Base-by-base conservation (phyloP, 257 asterid species). In the Fraxinus pennsylvanica region DNA sequence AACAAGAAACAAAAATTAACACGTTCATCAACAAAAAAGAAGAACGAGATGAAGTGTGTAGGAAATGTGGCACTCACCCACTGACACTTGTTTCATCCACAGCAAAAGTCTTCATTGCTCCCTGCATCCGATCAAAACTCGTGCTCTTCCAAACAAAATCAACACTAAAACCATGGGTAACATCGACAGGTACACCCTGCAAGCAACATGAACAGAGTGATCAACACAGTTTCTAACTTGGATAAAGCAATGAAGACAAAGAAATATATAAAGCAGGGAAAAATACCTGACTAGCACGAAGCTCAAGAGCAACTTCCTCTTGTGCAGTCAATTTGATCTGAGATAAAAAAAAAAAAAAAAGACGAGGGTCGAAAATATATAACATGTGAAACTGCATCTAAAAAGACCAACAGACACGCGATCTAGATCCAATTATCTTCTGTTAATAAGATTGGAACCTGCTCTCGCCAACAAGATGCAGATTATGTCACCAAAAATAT, bases 141-240 rank as follows among this genome's bases (percentile, higher is more conserved):
- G 99, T 96, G 89, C 98, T 96, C 87, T 96, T 96, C 99, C 99
- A 96, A 25, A 93, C 99, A 89, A 96, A 96, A 76, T 96, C 99
- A 59, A 96, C 98, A 25, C 96, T 96, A 73, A 92, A 88, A 81
- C 99, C 98, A 88, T 96, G 97, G 87, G 79, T 90, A 82, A 93
- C 81, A 84, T 96, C 98, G 78, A 90, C 90, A 30, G 99, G 98
- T 83, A 87, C 97, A 72, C 98, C 98, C 99, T 96, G 91, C 72
- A 80, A 78, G 35, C 7, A 63, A 22, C 36, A 27, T 63, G 57
- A 79, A 63, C 65, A 80, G 25, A 22, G 30, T 65, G 54, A 68
- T 63, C 69, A 74, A 71, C 76, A 87, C 84, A 52, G 47, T 3
- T 63, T 74, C 36, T 59, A 45, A 35, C 6, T 41, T 39, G 29